Conservation (phyloP, 306 rosid species). For the Coriaria nepalensis region DNA sequence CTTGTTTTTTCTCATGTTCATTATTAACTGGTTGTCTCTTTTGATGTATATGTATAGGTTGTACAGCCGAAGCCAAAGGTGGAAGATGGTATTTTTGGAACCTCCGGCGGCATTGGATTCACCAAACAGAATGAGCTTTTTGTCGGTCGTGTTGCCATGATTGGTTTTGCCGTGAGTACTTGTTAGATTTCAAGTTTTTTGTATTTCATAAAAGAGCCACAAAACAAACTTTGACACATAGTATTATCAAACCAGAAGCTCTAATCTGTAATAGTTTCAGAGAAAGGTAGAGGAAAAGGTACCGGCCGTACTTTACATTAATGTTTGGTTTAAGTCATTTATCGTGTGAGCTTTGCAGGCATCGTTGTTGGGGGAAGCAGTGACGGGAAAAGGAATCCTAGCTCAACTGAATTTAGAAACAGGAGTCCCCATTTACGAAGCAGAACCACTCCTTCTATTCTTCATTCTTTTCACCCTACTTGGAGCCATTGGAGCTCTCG, state of each 20-base stretch:
- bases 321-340: not conserved
- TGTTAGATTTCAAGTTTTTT: not conserved
- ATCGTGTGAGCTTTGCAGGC: slow-evolving; percentile 36
- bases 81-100: slow-evolving; percentile 87
- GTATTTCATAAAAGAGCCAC: not conserved
- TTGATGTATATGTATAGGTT: slow-evolving; percentile 25
- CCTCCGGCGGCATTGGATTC: slow-evolving; percentile 96
- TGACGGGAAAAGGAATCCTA: slow-evolving; percentile 93
- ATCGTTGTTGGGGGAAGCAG: slow-evolving; percentile 72
- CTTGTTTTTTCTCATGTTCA: not conserved
- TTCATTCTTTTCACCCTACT: slow-evolving; percentile 87
- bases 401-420: slow-evolving; percentile 82
- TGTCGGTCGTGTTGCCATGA: slow-evolving; percentile 94
- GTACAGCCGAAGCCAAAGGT: slow-evolving; percentile 55
- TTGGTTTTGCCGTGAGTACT: slow-evolving; percentile 83
- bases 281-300: no score
- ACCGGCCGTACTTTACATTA: no score
- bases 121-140: slow-evolving; percentile 95
- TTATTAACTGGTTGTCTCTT: not conserved
- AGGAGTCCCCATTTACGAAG: slow-evolving; percentile 88
- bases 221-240: no score
- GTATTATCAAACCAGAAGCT: no score
- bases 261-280: no score
- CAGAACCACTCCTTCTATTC: slow-evolving; percentile 90
- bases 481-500: slow-evolving; percentile 97